Conservation (phyloP, 805 yeast genomes). For the Wickerhamiella musiphila region DNA sequence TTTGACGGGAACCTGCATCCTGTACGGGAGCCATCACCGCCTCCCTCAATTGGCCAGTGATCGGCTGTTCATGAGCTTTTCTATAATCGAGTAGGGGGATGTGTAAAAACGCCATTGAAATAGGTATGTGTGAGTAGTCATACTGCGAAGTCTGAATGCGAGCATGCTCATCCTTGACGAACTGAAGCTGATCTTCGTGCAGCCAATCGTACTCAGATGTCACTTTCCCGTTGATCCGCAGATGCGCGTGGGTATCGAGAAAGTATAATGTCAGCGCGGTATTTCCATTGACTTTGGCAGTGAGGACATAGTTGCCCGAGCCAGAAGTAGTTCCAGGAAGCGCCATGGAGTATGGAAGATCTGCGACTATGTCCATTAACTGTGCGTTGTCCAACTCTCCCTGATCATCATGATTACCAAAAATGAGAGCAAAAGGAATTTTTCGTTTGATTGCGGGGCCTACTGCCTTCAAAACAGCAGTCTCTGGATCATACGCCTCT, state of each 20-base stretch:
- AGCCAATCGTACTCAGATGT: conserved; percentile 67
- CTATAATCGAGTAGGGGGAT: conserved; percentile 81
- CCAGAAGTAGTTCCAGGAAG: conserved; percentile 53
- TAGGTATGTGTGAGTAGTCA: conserved; percentile 27
- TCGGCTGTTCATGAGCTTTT: conserved; percentile 23
- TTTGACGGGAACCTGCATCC: conserved; percentile 48
- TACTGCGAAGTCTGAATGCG: conserved; percentile 19
- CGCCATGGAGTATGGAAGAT: conserved; percentile 54
- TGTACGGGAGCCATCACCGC: conserved; percentile 60
- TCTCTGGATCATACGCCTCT: conserved; percentile 59
- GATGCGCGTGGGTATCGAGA: conserved; percentile 62
- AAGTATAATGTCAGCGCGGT: conserved; percentile 49
- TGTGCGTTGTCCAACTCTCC: conserved; percentile 46
- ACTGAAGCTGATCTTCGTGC: conserved; percentile 48
- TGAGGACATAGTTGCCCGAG: conserved; percentile 62
- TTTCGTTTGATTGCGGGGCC: conserved; percentile 46
- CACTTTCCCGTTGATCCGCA: conserved; percentile 27
- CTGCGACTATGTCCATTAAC: conserved; percentile 36
- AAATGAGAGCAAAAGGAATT: conserved; percentile 69
- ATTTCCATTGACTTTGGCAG: conserved; percentile 19
- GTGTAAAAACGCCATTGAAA: conserved; percentile 85
- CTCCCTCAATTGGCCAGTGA: conserved; percentile 54
- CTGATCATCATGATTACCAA: conserved; percentile 94
- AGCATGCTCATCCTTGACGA: conserved; percentile 27
- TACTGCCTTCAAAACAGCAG: conserved; percentile 63